Evolutionary conservation across 495 filamentous ascomycete species (phyloP), one percentile per base, ranked within the genome.

Genomic region (Penicillium simplicissimum): DNA sequence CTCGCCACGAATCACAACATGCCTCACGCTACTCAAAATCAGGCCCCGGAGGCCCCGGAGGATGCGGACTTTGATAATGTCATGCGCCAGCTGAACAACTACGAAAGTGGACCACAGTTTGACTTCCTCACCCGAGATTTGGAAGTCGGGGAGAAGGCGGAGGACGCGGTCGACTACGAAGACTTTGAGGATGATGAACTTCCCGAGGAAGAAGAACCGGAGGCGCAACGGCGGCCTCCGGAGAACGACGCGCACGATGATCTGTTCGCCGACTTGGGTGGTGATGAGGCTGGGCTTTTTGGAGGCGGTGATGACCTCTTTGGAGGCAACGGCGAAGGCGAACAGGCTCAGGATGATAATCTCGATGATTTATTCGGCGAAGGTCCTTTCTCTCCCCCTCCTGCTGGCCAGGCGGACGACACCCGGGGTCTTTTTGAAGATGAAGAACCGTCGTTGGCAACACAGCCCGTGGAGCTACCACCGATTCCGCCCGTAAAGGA

Each of bases 101-200:
- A 76, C 52, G 70, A 77, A 31, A 66, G 66, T 35, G 76, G 71
- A 58, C 71, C 73, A 15, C 57, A 70, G 23, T 68, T 83, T 14
- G 80, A 81, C 49, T 81, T 82, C 51, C 62, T 81, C 59, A 62
- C 62, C 15, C 72, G 79, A 54, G 82, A 82, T 9, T 72, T 89
- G 52, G 85, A 88, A 34, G 77, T 81, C 17, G 84, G 84, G 3
- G 89, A 92, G 62, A 94, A 93, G 69, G 90, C 88, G 9, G 89
- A 89, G 38, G 88, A 93, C 76, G 90, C 90, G 15, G 71, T 89
- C 17, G 95, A 99, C 74, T 99, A 87, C 65, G 93, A 91, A 70
- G 93, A 96, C 72, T 89, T 96, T 43, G 82, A 83, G 34, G 88
- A 90, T 61, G 85, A 90, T 68, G 88, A 90, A 60, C 76, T 90